Conservation (phyloP, 1,284 basidiomycete species). For the Psilocybe mexicana region DNA sequence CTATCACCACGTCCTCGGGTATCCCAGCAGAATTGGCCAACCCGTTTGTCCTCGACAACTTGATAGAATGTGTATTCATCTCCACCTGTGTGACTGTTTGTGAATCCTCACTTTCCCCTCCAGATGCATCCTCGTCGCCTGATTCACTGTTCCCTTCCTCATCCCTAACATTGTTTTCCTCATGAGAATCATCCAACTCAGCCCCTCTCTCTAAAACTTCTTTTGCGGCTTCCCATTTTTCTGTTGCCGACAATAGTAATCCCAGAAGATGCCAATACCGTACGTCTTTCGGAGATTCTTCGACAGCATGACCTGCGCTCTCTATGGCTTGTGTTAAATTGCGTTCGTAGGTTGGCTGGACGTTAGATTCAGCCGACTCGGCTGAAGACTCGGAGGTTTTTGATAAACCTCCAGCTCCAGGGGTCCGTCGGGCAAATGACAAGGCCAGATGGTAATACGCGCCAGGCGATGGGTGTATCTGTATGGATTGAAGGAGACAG, state of each 20-base stretch:
- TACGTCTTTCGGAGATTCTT: slow-evolving; percentile 71
- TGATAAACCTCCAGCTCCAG: slow-evolving; percentile 1
- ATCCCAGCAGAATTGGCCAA: neutral
- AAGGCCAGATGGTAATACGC: slow-evolving; percentile 82
- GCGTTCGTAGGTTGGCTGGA: neutral
- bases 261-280: slow-evolving; percentile 93
- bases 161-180: slow-evolving; percentile 18
- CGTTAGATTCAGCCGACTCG: neutral
- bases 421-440: slow-evolving; percentile 51
- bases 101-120: slow-evolving; percentile 2
- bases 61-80: slow-evolving; percentile 1
- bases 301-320: slow-evolving; percentile 75
- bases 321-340: slow-evolving; percentile 63
- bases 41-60: slow-evolving; percentile 3
- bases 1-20: too few species aligned
- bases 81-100: slow-evolving; percentile 11
- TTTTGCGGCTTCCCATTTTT: slow-evolving; percentile 80
- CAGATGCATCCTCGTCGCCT: neutral
- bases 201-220: slow-evolving; percentile 71
- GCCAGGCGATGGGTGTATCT: slow-evolving; percentile 57
- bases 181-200: slow-evolving; percentile 28
- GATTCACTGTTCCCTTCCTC: slow-evolving; percentile 13
- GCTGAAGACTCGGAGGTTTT: neutral
- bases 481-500: slow-evolving; percentile 55
- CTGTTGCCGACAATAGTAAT: slow-evolving; percentile 76